Conservation (phyloP, 805 yeast genomes). For the Candida boleticola region DNA sequence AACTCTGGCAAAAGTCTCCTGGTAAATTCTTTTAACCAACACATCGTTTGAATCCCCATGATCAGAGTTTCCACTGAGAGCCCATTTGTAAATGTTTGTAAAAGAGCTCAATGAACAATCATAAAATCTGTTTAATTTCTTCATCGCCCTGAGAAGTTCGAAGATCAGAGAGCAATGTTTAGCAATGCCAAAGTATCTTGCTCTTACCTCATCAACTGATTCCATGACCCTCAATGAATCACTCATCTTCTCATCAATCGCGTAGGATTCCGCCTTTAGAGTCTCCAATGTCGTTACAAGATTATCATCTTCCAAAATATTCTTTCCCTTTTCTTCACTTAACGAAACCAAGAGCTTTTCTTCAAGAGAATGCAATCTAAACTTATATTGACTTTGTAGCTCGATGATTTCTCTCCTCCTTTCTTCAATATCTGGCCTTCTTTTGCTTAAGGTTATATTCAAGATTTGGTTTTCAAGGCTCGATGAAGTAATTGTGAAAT, state of each 20-base stretch:
- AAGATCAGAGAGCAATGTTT: conserved; percentile 51
- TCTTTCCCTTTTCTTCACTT: conserved; percentile 50
- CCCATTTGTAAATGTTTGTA: conserved; percentile 15
- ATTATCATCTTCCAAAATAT: conserved; percentile 64
- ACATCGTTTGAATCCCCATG: conserved; percentile 12
- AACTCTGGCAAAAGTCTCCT: conserved; percentile 43
- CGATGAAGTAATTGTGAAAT: conserved; percentile 70
- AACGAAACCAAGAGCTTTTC: conserved; percentile 54
- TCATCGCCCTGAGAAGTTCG: conserved; percentile 37
- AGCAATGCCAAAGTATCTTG: conserved; percentile 54
- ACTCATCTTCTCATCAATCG: conserved; percentile 49
- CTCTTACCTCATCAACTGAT: conserved; percentile 49
- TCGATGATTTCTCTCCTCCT: conserved; percentile 53
- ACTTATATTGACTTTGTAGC: conserved; percentile 58
- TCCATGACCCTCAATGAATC: conserved; percentile 56
- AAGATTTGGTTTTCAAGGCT: conserved; percentile 64
- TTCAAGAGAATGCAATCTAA: conserved; percentile 56
- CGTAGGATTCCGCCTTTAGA: conserved; percentile 60
- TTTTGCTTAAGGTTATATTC: conserved; percentile 50
- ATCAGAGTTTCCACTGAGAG: conserved; percentile 14
- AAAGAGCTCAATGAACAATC: conserved; percentile 49
- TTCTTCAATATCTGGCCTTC: conserved; percentile 65
- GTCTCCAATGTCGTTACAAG: conserved; percentile 59
- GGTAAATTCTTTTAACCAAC: conserved; percentile 40
- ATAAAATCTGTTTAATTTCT: conserved; percentile 51